phyloP scores from a whole-genome alignment of 2,329 filamentous ascomycete genomes.

The Coniochaeta pulveracea region DNA sequence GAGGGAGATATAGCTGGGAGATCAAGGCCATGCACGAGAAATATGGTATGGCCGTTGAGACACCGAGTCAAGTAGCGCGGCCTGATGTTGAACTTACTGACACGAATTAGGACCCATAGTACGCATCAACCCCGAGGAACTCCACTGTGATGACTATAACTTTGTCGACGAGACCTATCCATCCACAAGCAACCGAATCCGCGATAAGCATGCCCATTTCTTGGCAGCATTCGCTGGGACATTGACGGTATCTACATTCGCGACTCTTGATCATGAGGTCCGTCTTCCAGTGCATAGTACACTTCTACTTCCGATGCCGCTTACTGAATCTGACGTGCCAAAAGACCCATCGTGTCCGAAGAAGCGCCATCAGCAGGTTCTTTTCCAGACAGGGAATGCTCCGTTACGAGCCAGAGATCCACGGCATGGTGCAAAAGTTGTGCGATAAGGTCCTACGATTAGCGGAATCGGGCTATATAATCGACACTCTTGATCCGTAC shows the following conservation, averaged over 20 bases:
- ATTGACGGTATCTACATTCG: constrained; percentile 8
- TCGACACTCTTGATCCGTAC: constrained; percentile 7
- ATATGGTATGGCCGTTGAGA: constrained; percentile 11
- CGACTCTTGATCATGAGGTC: constrained; percentile 10
- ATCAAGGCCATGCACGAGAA: constrained; percentile 14
- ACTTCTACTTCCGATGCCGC: background rate
- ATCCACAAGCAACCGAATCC: constrained; percentile 6
- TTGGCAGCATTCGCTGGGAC: constrained; percentile 7
- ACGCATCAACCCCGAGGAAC: constrained; percentile 15
- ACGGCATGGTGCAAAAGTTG: constrained; percentile 8
- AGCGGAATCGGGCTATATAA: constrained; percentile 2
- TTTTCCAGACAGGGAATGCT: constrained; percentile 12
- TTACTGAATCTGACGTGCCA: constrained; percentile 1
- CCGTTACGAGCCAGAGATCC: constrained; percentile 10
- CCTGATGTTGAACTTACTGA: background rate
- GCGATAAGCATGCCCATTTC: constrained; percentile 9
- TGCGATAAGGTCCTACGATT: constrained; percentile 9
- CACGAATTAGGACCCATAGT: constrained; percentile 14
- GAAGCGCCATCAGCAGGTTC: constrained; percentile 11
- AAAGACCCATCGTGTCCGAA: constrained; percentile 13
- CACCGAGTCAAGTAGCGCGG: background rate
- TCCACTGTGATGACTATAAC: constrained; percentile 16
- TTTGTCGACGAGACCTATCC: constrained; percentile 15
- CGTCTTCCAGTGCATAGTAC: background rate
- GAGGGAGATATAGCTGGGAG: constrained; percentile 8